phyloP scores from a whole-genome alignment of 371 early-diverging fungal genomes.

The Circinella umbellata region DNA sequence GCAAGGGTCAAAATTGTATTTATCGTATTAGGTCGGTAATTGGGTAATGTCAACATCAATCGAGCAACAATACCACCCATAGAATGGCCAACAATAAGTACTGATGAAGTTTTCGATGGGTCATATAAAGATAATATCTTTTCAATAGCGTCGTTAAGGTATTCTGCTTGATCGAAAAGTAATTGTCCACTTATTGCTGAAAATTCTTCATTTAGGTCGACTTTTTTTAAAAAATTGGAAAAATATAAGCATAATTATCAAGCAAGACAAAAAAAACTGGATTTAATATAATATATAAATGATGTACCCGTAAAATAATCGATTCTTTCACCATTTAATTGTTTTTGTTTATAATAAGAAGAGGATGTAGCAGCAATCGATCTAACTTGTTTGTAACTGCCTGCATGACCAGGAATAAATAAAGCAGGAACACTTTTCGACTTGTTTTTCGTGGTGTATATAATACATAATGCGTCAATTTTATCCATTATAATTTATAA shows the following conservation, averaged over 20 bases:
- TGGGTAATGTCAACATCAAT: constrained; percentile 68
- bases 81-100: constrained; percentile 89
- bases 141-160: constrained; percentile 83
- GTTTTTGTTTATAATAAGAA: constrained; percentile 39
- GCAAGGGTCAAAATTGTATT: constrained; percentile 88
- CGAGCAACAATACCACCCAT: constrained; percentile 97
- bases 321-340: constrained; percentile 32
- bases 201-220: constrained; percentile 92
- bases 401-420: constrained; percentile 96
- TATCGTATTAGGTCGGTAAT: constrained; percentile 69
- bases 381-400: constrained; percentile 88
- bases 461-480: too few relatives aligned
- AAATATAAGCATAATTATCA: neutral
- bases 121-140: constrained; percentile 79
- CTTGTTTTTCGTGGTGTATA: constrained; percentile 9
- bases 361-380: constrained; percentile 81
- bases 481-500: neutral
- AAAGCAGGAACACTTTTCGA: constrained; percentile 79
- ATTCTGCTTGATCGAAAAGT: constrained; percentile 84
- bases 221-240: constrained; percentile 31
- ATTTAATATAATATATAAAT: too few relatives aligned
- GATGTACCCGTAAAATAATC: constrained; percentile 81
- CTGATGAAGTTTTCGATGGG: constrained; percentile 56
- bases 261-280: too few relatives aligned
- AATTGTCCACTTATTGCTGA: constrained; percentile 84